Conservation (phyloP, 257 asterid species). For the Eucommia ulmoides region DNA sequence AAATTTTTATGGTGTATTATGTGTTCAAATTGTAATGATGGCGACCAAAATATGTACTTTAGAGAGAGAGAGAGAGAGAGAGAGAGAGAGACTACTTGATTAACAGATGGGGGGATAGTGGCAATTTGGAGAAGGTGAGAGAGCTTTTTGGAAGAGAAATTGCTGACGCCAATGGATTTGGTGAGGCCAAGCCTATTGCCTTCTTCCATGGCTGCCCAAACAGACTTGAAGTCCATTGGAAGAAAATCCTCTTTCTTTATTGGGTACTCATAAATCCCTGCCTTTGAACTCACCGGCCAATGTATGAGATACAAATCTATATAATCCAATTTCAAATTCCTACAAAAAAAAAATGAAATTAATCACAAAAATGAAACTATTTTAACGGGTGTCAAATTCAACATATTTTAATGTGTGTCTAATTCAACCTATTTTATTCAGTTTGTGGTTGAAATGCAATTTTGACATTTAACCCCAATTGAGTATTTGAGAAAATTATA, state of each 20-base stretch:
- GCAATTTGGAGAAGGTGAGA: conserved; percentile 17
- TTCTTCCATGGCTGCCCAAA: conserved; percentile 52
- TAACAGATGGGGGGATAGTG: conserved; percentile 49
- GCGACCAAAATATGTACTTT: no score
- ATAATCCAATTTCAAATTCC: conserved; percentile 33
- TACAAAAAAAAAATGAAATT: no score
- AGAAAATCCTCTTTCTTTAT: conserved; percentile 27
- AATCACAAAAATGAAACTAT: no score
- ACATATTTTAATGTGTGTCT: no score
- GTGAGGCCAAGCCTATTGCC: conserved; percentile 33
- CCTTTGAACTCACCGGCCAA: conserved; percentile 31
- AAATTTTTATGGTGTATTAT: no score
- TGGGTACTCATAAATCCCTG: conserved; percentile 18
- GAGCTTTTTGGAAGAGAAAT: conserved; percentile 33
- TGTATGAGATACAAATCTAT: conserved; percentile 41
- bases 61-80: no score
- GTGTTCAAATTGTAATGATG: no score
- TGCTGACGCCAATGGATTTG: conserved; percentile 46
- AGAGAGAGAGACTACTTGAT: conserved; percentile 36
- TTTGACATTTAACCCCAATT: no score
- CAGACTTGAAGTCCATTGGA: conserved; percentile 32
- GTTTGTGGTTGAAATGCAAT: no score
- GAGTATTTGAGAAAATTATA: no score
- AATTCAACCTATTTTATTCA: no score
- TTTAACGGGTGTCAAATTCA: no score